These are phyloP conservation scores for Paramecium sexaurelia DNA, from an alignment of 73 alveolate genomes.

Conservation along the genomic window DNA sequence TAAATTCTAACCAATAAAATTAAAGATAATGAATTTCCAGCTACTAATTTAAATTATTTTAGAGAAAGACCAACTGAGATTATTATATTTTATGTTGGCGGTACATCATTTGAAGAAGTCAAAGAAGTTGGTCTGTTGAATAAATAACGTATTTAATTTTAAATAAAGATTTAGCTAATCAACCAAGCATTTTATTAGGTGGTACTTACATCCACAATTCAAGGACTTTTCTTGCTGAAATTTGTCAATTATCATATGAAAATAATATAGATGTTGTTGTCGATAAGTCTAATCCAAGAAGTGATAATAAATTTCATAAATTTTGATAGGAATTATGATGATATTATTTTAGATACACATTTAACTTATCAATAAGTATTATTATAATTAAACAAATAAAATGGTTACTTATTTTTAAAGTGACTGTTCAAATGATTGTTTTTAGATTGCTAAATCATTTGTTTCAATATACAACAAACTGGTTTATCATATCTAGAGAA, in stretches of 20 bases:
- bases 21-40: slow-evolving; percentile 77
- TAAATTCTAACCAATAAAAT: slow-evolving; percentile 76
- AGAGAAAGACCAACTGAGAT: slow-evolving; percentile 79
- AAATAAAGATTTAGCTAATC: neutral
- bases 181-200: slow-evolving; percentile 79
- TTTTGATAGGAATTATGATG: neutral
- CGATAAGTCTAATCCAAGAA: slow-evolving; percentile 34
- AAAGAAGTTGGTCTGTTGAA: slow-evolving; percentile 73
- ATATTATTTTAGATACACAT: neutral
- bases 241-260: slow-evolving; percentile 60
- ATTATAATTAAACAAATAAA: slow-evolving; percentile 50
- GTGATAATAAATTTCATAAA: neutral
- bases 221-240: slow-evolving; percentile 78
- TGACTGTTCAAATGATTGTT: neutral
- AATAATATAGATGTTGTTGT: slow-evolving; percentile 19
- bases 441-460: slow-evolving; percentile 26
- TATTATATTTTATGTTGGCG: slow-evolving; percentile 91
- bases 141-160: neutral
- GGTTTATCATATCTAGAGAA: slow-evolving; percentile 9
- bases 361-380: neutral
- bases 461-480: slow-evolving; percentile 7
- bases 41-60: slow-evolving; percentile 60
- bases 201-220: slow-evolving; percentile 90
- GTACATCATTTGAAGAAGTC: slow-evolving; percentile 94
- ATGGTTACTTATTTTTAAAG: neutral